Conservation (phyloP, 805 yeast species). For the Debaryomyces prosopidis region DNA sequence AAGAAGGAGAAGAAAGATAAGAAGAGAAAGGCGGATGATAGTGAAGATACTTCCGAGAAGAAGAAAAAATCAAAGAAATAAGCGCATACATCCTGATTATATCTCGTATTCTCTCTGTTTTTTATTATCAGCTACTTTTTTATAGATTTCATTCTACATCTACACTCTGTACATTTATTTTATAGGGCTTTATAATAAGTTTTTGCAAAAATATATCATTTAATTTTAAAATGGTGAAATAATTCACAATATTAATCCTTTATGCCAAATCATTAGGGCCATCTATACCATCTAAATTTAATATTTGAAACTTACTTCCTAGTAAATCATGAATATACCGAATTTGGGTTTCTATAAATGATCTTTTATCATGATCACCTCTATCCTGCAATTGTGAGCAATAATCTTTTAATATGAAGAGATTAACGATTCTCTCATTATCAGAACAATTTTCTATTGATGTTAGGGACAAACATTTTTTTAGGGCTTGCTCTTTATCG, state of each 20-base stretch:
- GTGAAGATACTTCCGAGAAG: constrained; percentile 47
- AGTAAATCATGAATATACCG: constrained; percentile 9
- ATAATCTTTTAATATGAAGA: constrained; percentile 18
- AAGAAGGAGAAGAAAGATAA: constrained; percentile 28
- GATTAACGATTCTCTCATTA: constrained; percentile 18
- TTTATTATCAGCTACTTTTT: not conserved
- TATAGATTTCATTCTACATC: constrained; percentile 2
- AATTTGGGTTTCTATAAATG: constrained; percentile 10
- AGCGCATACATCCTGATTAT: constrained; percentile 6
- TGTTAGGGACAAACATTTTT: constrained; percentile 13
- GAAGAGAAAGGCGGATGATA: constrained; percentile 26
- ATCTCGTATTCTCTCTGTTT: not conserved
- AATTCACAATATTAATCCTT: too few relatives aligned
- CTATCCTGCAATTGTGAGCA: constrained; percentile 8
- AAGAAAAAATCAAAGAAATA: constrained; percentile 51
- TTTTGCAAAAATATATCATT: not conserved
- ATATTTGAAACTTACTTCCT: constrained; percentile 8
- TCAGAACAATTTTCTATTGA: constrained; percentile 14
- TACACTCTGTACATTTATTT: constrained; percentile 8
- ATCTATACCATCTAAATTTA: not conserved
- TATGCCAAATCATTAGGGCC: not conserved
- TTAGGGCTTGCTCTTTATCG: constrained; percentile 14
- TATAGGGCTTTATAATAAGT: constrained; percentile 1
- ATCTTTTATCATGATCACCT: constrained; percentile 19
- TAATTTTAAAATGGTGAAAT: not conserved